These are phyloP conservation scores for Euphrasia confusa DNA, from an alignment of 257 asterid genomes.

Conservation along the genomic window DNA sequence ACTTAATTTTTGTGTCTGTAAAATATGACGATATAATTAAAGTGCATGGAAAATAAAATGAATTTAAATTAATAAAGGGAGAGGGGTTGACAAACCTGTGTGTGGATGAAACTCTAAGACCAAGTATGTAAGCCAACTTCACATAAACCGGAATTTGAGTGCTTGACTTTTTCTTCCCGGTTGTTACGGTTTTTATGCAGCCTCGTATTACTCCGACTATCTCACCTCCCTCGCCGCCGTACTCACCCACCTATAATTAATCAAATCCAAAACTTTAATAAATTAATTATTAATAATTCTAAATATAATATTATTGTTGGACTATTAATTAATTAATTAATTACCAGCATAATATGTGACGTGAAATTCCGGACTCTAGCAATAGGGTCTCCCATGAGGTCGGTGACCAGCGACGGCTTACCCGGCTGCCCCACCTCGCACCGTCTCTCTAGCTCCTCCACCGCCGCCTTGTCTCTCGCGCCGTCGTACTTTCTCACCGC, in stretches of 20 bases:
- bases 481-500: slow-evolving; percentile 57
- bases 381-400: slow-evolving; percentile 82
- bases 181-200: slow-evolving; percentile 59
- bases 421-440: slow-evolving; percentile 71
- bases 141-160: slow-evolving; percentile 38
- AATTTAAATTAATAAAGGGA: too few species aligned
- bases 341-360: slow-evolving; percentile 69
- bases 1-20: too few species aligned
- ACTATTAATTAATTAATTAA: too few species aligned
- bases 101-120: slow-evolving; percentile 70
- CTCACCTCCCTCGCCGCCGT: slow-evolving; percentile 49
- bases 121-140: slow-evolving; percentile 66
- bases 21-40: too few species aligned
- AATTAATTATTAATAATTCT: neutral
- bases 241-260: slow-evolving; percentile 51
- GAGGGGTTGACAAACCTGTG: slow-evolving; percentile 45
- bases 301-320: too few species aligned
- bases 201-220: slow-evolving; percentile 72
- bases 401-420: slow-evolving; percentile 58
- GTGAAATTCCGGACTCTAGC: slow-evolving; percentile 57
- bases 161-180: slow-evolving; percentile 33
- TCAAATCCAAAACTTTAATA: too few species aligned
- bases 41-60: slow-evolving; percentile 21
- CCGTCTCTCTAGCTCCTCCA: slow-evolving; percentile 69
- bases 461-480: slow-evolving; percentile 54